Conservation (phyloP, 2,329 filamentous ascomycete species). For the Cladosporium sphaerospermum region DNA sequence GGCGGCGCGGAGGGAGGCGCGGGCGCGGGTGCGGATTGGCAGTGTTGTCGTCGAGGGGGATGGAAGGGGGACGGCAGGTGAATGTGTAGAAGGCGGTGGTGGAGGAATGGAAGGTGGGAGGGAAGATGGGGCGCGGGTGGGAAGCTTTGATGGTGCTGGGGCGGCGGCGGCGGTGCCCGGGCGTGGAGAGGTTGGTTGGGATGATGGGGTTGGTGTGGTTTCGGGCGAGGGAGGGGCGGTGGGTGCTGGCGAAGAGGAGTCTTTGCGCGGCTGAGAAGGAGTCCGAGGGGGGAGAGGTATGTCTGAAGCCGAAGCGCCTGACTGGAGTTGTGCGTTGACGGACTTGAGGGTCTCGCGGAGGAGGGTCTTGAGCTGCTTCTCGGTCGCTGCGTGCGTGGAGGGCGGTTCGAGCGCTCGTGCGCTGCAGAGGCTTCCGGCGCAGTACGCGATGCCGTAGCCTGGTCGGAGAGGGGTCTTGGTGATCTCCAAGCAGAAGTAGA, state of each 20-base stretch:
- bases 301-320: too few species aligned
- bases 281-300: neutral
- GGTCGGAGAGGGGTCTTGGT: conserved; percentile 11
- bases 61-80: too few species aligned
- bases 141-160: too few species aligned
- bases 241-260: neutral
- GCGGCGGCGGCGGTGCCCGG: neutral
- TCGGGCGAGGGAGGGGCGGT: neutral
- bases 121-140: too few species aligned
- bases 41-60: too few species aligned
- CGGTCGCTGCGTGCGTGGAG: neutral
- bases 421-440: conserved; percentile 15
- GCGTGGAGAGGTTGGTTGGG: neutral
- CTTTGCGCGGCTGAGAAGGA: neutral
- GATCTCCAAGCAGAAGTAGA: conserved; percentile 21
- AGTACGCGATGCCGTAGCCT: conserved; percentile 16
- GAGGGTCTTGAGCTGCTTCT: neutral
- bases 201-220: neutral
- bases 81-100: too few species aligned
- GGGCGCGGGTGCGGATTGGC: too few species aligned
- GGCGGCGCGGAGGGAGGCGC: too few species aligned
- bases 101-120: too few species aligned
- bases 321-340: neutral
- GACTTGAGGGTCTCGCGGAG: neutral
- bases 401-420: conserved; percentile 10